phyloP scores from a whole-genome alignment of 805 yeast species.

The Suhomyces xylopsoci region DNA sequence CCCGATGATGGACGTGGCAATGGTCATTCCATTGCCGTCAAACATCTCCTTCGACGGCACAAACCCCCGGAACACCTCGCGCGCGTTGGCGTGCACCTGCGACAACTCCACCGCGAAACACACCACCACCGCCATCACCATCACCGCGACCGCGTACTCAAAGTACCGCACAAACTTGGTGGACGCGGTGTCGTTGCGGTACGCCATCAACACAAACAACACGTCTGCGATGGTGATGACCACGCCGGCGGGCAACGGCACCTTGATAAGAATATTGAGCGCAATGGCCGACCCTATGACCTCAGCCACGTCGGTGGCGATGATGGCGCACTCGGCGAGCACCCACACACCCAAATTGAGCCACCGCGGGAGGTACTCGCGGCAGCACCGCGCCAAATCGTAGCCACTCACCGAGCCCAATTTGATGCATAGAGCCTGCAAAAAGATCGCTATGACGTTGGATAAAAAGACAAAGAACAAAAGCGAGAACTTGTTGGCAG shows the following conservation, averaged over 20 bases:
- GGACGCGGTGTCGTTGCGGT: conserved; percentile 42
- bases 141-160: conserved; percentile 40
- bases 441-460: conserved; percentile 44
- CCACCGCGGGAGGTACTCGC: conserved; percentile 39
- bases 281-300: conserved; percentile 54
- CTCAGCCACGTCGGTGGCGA: conserved; percentile 53
- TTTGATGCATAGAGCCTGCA: conserved; percentile 44
- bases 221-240: conserved; percentile 45
- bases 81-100: conserved; percentile 28
- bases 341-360: conserved; percentile 38
- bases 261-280: conserved; percentile 40
- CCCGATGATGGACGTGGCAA: conserved; percentile 48
- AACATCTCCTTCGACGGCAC: conserved; percentile 43
- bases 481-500: conserved; percentile 40
- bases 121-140: conserved; percentile 42
- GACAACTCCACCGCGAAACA: conserved; percentile 47
- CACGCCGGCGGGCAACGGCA: conserved; percentile 51
- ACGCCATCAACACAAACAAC: conserved; percentile 45
- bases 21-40: conserved; percentile 41
- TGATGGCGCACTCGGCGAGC: conserved; percentile 47
- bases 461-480: conserved; percentile 43
- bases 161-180: conserved; percentile 32
- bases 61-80: conserved; percentile 42
- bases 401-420: conserved; percentile 49
- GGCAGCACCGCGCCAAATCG: conserved; percentile 45